Evolutionary conservation across 108 stramenopile genomes (phyloP), one percentile per base, ranked within the genome.

Genomic region (Skeletonema marinoi): DNA sequence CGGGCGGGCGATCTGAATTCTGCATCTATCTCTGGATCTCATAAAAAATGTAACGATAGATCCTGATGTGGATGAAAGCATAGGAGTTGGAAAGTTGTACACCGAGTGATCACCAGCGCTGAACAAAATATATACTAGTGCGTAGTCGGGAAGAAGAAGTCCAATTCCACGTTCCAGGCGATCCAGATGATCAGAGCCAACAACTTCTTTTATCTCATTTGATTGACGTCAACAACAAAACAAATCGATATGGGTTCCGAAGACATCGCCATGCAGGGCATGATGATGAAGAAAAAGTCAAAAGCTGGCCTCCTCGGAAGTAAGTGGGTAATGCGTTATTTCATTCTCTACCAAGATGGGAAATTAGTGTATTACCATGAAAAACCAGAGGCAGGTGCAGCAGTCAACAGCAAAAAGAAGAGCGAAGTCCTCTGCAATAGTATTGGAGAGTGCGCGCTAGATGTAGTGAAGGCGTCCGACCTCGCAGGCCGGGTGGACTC

Each of bases 271-370:
- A 56, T 56, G 54, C 54, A 56, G 54, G 54, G 54, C 25, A 56
- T 56, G 54, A 56, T 56, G 54, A 56, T 56, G 54, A 56, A 56
- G 25, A 56, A 25, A 11, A 56, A 56, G 25, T 56, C 54, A 9
- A 56, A 56, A 56, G 4, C 54, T 25, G 54, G 54, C 25, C 54
- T 56, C 54, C 25, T 56, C 7, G 21, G 25, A 29, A 56, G 21
- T 29, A 67, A 77, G 61, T 77, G 76, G 76, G 63, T 65, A 2
- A 70, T 68, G 38, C 60, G 76, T 4, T 67, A 77, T 60, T 77
- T 77, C 51, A 32, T 77, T 21, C 68, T 77, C 29, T 63, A 77
- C 62, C 46, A 51, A 64, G 50, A 70, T 59, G 76, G 76, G 30
- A 77, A 69, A 44, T 60, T 77, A 44, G 38, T 77, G 16, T 77